Evolutionary conservation across 257 asterid genomes (phyloP).

Genomic region (Jaltomata sinuosa): DNA sequence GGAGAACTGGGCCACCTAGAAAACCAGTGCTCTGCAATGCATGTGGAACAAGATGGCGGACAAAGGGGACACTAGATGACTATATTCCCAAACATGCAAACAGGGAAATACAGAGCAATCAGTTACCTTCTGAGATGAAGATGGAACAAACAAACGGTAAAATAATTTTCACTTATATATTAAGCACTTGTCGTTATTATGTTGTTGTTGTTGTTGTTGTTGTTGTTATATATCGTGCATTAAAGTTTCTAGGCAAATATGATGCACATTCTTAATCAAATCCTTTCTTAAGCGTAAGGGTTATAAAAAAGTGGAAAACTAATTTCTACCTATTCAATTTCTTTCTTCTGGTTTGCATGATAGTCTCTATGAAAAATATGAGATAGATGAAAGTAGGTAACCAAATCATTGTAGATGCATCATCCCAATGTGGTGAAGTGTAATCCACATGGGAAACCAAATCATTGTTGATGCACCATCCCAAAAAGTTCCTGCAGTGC

Average conservation of each 20-base stretch:
- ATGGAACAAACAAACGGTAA: not conserved
- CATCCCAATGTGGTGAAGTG: too few relatives aligned
- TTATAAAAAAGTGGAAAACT: not conserved
- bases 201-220: too few relatives aligned
- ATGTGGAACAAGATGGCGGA: constrained; percentile 24
- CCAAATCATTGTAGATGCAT: not conserved
- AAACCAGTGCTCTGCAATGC: constrained; percentile 29
- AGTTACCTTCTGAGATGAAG: too few relatives aligned
- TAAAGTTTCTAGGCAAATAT: not conserved
- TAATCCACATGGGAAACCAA: too few relatives aligned
- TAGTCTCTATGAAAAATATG: not conserved
- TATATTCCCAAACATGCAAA: too few relatives aligned
- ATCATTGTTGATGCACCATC: not conserved
- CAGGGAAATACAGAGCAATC: too few relatives aligned
- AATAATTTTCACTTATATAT: not conserved
- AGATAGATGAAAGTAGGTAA: not conserved
- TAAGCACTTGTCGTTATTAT: too few relatives aligned
- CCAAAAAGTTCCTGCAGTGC: not conserved
- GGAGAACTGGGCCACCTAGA: constrained; percentile 21
- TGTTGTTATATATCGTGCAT: too few relatives aligned
- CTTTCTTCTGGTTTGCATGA: not conserved
- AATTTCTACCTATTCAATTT: not conserved
- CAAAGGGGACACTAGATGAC: constrained; percentile 9
- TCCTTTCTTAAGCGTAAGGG: not conserved
- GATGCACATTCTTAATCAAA: not conserved